Percentiles rank a stretch among this genome's conserved stretches.
phyloP scores from a whole-genome alignment of 2,329 filamentous ascomycete species.

The Juglanconis sp. region DNA sequence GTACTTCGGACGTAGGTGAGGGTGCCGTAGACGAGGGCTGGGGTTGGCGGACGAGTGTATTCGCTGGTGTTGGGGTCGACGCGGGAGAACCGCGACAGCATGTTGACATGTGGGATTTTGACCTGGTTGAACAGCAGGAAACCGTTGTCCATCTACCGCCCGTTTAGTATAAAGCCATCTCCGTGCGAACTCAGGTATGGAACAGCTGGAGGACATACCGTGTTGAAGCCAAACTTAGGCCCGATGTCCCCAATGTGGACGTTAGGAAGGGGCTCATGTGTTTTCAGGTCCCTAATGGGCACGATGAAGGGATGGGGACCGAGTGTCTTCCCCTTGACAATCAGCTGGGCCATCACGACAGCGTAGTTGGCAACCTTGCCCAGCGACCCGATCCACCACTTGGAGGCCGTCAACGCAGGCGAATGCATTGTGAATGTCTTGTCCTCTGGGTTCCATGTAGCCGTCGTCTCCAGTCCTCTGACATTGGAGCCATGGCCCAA shows the following conservation, averaged over 20 bases:
- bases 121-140: constrained; percentile 75
- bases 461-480: constrained; percentile 67
- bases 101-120: constrained; percentile 71
- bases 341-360: constrained; percentile 74
- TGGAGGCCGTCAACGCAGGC: constrained; percentile 69
- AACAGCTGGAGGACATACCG: constrained; percentile 25
- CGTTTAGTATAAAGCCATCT: too few species aligned
- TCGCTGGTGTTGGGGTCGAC: constrained; percentile 66
- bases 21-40: constrained; percentile 70
- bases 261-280: constrained; percentile 65
- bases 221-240: constrained; percentile 76
- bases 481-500: constrained; percentile 78
- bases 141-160: constrained; percentile 66
- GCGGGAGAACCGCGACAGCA: constrained; percentile 68
- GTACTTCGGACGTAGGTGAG: constrained; percentile 72
- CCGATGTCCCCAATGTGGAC: constrained; percentile 77
- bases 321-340: constrained; percentile 63
- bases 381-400: constrained; percentile 83
- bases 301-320: constrained; percentile 79
- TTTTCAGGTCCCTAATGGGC: constrained; percentile 68
- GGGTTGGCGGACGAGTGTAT: constrained; percentile 64
- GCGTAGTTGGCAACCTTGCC: constrained; percentile 74
- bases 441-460: constrained; percentile 69
- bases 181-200: neutral
- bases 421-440: constrained; percentile 75